Percentiles rank a stretch among this genome's conserved stretches.
phyloP scores from a whole-genome alignment of 371 early-diverging fungal genomes.

The Mucor racemosus region DNA sequence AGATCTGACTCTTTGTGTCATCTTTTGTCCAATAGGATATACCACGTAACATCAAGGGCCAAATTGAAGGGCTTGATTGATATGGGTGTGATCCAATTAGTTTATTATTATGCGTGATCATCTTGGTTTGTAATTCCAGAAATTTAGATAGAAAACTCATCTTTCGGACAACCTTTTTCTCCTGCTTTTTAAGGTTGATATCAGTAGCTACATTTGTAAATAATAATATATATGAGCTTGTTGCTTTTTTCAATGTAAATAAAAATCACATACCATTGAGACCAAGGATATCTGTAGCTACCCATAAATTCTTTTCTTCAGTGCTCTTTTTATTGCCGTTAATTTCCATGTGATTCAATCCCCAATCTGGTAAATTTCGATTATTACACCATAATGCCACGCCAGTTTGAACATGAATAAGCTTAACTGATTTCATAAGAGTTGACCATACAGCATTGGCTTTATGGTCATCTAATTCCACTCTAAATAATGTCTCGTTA shows the following conservation, averaged over 20 bases:
- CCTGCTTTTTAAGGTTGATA: slow-evolving; percentile 38
- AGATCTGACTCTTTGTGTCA: slow-evolving; percentile 69
- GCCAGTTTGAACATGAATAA: slow-evolving; percentile 74
- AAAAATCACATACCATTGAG: slow-evolving; percentile 39
- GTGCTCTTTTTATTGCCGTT: slow-evolving; percentile 73
- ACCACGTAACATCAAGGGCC: slow-evolving; percentile 90
- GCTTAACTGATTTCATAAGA: slow-evolving; percentile 55
- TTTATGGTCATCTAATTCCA: slow-evolving; percentile 41
- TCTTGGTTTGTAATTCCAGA: slow-evolving; percentile 80
- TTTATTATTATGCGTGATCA: slow-evolving; percentile 89
- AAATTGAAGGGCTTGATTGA: slow-evolving; percentile 80
- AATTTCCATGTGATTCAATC: slow-evolving; percentile 93
- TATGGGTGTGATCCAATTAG: slow-evolving; percentile 92
- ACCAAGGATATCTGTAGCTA: slow-evolving; percentile 60
- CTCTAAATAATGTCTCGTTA: slow-evolving; percentile 67
- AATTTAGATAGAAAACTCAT: slow-evolving; percentile 82
- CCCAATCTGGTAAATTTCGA: slow-evolving; percentile 95
- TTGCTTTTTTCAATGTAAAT: not conserved
- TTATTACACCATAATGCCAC: slow-evolving; percentile 82
- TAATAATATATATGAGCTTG: slow-evolving; percentile 64
- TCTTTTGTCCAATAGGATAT: slow-evolving; percentile 92
- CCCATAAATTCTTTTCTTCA: slow-evolving; percentile 68
- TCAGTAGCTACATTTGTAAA: slow-evolving; percentile 74
- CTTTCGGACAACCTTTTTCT: slow-evolving; percentile 45
- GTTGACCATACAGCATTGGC: slow-evolving; percentile 53